Percentiles rank a stretch among this genome's conserved stretches.
phyloP scores from a whole-genome alignment of 2,329 filamentous ascomycete genomes.

The Aspergillus puulaauensis region DNA sequence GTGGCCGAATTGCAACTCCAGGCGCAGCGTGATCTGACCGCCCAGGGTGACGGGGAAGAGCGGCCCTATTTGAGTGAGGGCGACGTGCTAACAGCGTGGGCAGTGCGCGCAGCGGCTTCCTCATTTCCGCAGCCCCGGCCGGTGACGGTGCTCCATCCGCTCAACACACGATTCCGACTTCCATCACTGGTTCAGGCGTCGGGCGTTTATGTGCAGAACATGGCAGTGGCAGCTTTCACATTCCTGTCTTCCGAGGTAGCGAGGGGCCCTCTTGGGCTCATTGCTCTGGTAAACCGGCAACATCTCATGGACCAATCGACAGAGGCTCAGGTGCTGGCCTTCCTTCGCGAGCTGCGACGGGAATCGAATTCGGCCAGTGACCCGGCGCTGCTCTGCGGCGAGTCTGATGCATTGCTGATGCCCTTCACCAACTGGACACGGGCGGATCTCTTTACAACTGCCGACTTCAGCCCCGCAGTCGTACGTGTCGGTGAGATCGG shows the following conservation, averaged over 20 bases:
- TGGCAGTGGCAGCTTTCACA: neutral
- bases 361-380: neutral
- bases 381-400: neutral
- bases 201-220: neutral
- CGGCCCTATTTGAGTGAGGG: neutral
- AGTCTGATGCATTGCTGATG: neutral
- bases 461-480: neutral
- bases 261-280: neutral
- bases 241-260: neutral
- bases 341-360: neutral
- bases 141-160: neutral
- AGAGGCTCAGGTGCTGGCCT: neutral
- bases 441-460: neutral
- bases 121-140: neutral
- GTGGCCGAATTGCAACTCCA: neutral
- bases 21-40: neutral
- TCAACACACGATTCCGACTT: neutral
- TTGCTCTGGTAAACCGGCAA: neutral
- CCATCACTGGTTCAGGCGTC: neutral
- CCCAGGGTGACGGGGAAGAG: neutral
- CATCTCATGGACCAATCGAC: neutral
- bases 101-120: neutral
- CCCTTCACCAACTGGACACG: neutral
- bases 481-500: neutral
- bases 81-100: conserved; percentile 1